Evolutionary conservation across 2,329 filamentous ascomycete species (phyloP).

Genomic region (Ascochyta clinopodiicola): DNA sequence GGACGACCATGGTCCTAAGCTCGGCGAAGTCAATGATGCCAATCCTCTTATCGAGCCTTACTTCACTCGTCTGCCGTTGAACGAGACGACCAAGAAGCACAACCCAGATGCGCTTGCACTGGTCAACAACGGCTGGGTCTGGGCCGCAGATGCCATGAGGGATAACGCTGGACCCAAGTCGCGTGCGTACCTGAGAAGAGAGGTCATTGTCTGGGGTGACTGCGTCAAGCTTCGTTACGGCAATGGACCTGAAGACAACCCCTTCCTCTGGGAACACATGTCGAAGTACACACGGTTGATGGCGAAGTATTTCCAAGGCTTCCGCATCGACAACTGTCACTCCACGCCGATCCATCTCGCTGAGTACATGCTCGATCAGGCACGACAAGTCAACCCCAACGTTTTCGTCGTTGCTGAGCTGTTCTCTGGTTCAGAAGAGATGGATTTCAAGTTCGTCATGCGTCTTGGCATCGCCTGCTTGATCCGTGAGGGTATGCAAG

Average conservation of each 20-base stretch:
- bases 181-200: constrained; percentile 89
- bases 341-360: constrained; percentile 95
- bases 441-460: constrained; percentile 95
- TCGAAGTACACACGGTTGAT: constrained; percentile 87
- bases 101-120: constrained; percentile 78
- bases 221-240: constrained; percentile 98
- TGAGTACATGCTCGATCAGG: constrained; percentile 92
- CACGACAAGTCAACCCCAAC: constrained; percentile 84
- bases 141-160: constrained; percentile 91
- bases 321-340: constrained; percentile 97
- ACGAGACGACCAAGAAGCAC: constrained; percentile 78
- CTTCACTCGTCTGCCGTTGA: constrained; percentile 86
- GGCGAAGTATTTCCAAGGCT: constrained; percentile 93
- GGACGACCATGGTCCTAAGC: constrained; percentile 88
- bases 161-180: constrained; percentile 93
- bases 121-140: constrained; percentile 98
- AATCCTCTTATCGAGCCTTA: constrained; percentile 92
- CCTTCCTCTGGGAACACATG: constrained; percentile 96
- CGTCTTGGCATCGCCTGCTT: constrained; percentile 87
- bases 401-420: constrained; percentile 93
- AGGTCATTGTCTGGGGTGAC: constrained; percentile 98
- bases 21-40: constrained; percentile 76
- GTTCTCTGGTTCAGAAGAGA: constrained; percentile 93
- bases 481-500: constrained; percentile 97
- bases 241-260: constrained; percentile 78